Conservation (phyloP, 2,329 filamentous ascomycete genomes). For the Ceratocystis huliohia region DNA sequence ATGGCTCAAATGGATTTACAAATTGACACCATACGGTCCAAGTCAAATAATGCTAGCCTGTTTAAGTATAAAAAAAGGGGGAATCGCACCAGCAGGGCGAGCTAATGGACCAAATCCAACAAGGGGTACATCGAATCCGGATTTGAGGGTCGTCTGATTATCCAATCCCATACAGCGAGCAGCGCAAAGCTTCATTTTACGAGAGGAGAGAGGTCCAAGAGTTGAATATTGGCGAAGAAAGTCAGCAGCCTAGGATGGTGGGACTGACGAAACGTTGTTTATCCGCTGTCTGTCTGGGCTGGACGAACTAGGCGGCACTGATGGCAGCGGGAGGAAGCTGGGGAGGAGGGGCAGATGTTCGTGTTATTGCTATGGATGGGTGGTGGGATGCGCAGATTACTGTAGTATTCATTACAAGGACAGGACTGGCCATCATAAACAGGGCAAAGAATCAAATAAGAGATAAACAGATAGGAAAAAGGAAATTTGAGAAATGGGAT, state of each 20-base stretch:
- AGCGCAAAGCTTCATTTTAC: neutral
- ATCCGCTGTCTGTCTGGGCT: neutral
- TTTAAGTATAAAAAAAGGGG: constrained; percentile 1
- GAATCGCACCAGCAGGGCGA: neutral
- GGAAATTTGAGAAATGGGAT: neutral
- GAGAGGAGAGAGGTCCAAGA: neutral
- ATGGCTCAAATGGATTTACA: neutral
- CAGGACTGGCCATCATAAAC: too few relatives aligned
- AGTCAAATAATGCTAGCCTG: neutral
- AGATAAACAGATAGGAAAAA: neutral
- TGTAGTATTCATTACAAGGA: too few relatives aligned
- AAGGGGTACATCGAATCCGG: neutral
- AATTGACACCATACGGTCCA: neutral
- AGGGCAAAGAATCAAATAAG: too few relatives aligned
- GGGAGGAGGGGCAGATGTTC: neutral
- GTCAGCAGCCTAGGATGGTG: neutral
- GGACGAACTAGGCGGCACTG: neutral
- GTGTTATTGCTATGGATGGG: neutral
- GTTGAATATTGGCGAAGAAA: neutral
- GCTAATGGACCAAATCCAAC: neutral
- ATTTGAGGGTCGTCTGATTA: neutral
- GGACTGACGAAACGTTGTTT: neutral
- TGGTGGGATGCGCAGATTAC: neutral
- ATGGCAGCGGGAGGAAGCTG: constrained; percentile 9
- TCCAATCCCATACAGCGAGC: neutral